Evolutionary conservation across 495 filamentous ascomycete genomes (phyloP), one percentile per base, ranked within the genome.

Genomic region (Aspergillus affinis): DNA sequence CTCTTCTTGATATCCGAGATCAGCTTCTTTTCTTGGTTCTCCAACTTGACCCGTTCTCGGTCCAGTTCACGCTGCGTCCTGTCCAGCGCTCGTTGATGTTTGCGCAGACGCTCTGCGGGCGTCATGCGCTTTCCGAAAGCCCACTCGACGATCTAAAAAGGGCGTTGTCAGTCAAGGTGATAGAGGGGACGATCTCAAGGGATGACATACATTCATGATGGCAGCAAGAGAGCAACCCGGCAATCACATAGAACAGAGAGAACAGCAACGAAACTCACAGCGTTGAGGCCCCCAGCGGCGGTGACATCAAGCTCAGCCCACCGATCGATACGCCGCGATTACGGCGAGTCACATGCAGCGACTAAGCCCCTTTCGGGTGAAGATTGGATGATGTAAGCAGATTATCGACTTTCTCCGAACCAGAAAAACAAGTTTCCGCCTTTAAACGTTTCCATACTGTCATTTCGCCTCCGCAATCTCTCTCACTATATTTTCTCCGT

Each of bases 51-150:
- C 47, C 93, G 85, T 72, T 97, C 92, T 49, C 95, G 86, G 65
- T 98, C 95, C 19, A 98, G 82, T 77, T 98, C 94, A 55, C 94
- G 88, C 67, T 97, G 93, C 9, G 94, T 96, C 75, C 97, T 95
- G 76, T 98, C 93, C 54, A 98, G 87, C 55, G 95, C 90, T 63
- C 95, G 83, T 75, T 97, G 93, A 74, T 98, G 96, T 74, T 97
- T 98, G 75, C 94, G 89, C 70, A 98, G 83, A 67, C 94, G 90
- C 82, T 98, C 93, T 15, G 91, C 90, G 8, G 94, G 93, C 72
- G 93, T 98, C 86, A 98, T 95, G 73, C 93, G 92, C 83, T 95
- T 96, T 62, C 93, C 93, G 73, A 98, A 97, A 30, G 94, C 94
- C 93, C 93, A 97, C 85, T 97, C 93, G 55, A 98, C 81, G 78